Percentiles rank a stretch among this genome's conserved stretches.
These are phyloP conservation scores for Ophiocordyceps sinensis DNA, from an alignment of 2,329 filamentous ascomycete species.

Conservation along the genomic window DNA sequence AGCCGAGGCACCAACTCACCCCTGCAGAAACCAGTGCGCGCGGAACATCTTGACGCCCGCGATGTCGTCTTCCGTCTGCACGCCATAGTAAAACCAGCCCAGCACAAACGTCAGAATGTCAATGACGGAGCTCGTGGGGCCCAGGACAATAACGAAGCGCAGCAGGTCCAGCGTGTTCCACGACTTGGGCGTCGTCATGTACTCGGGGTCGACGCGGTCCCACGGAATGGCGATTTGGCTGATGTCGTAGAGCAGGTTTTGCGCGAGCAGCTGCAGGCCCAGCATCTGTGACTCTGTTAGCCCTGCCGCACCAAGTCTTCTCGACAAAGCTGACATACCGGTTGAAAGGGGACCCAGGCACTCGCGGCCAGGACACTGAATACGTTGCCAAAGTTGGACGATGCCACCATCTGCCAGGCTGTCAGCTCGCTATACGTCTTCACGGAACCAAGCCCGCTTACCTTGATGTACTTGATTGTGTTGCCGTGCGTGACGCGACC, in stretches of 20 bases:
- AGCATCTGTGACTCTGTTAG: constrained; percentile 7
- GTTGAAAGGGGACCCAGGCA: constrained; percentile 14
- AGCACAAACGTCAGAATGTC: constrained; percentile 11
- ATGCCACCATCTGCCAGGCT: constrained; percentile 11
- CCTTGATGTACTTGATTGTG: constrained; percentile 16
- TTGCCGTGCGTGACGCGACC: constrained; percentile 14
- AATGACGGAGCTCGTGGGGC: constrained; percentile 14
- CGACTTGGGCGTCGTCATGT: constrained; percentile 10
- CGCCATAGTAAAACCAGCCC: constrained; percentile 11
- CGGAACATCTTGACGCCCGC: constrained; percentile 7
- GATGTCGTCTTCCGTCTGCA: constrained; percentile 5
- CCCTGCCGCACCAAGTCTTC: not conserved
- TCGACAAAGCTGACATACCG: too few species aligned
- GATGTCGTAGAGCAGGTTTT: constrained; percentile 15
- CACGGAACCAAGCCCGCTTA: not conserved
- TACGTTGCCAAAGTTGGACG: constrained; percentile 16
- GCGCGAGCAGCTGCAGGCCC: constrained; percentile 11
- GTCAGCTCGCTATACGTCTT: not conserved
- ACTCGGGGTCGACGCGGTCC: constrained; percentile 13
- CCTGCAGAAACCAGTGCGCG: constrained; percentile 14
- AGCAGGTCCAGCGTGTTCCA: constrained; percentile 14
- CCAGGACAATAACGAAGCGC: constrained; percentile 12
- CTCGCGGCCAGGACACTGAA: constrained; percentile 14
- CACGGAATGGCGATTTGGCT: constrained; percentile 16
- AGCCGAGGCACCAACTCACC: constrained; percentile 1